phyloP scores from a whole-genome alignment of 2,329 filamentous ascomycete species.

The Ramichloridium luteum region DNA sequence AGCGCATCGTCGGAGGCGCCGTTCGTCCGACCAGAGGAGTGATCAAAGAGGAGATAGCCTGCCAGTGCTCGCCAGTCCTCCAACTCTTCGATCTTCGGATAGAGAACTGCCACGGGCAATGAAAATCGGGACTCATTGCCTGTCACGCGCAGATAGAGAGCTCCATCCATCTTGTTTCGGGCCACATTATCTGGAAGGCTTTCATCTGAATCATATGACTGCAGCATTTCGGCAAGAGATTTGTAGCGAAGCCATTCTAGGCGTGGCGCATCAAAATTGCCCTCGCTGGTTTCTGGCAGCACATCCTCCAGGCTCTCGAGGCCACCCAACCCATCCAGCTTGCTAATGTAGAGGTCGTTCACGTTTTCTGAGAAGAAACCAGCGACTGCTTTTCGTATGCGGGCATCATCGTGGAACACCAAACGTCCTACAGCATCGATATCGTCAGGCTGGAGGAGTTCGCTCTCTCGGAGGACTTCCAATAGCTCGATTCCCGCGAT shows the following conservation, averaged over 20 bases:
- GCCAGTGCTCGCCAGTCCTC: conserved; percentile 79
- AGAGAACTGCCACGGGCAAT: conserved; percentile 73
- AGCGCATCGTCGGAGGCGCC: conserved; percentile 48
- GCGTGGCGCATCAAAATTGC: conserved; percentile 48
- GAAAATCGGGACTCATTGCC: conserved; percentile 70
- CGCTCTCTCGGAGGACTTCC: conserved; percentile 68
- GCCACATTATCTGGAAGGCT: conserved; percentile 37
- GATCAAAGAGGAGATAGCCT: conserved; percentile 85
- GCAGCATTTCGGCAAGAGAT: conserved; percentile 71
- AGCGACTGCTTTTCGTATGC: conserved; percentile 78
- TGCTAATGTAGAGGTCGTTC: conserved; percentile 64
- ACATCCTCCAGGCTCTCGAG: conserved; percentile 64
- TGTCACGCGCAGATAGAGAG: conserved; percentile 45
- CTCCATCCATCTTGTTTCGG: conserved; percentile 25
- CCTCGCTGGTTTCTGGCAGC: conserved; percentile 60
- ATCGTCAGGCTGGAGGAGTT: conserved; percentile 80
- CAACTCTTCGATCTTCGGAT: conserved; percentile 68
- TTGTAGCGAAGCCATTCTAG: conserved; percentile 86
- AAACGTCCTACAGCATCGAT: conserved; percentile 79
- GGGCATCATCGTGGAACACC: conserved; percentile 75
- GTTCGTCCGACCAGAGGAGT: conserved; percentile 48
- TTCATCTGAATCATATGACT: conserved; percentile 58
- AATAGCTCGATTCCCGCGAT: conserved; percentile 70
- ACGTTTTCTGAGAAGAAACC: conserved; percentile 84
- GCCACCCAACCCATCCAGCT: conserved; percentile 74